These are phyloP conservation scores for Pichia manshurica DNA, from an alignment of 805 yeast genomes.

Conservation along the genomic window DNA sequence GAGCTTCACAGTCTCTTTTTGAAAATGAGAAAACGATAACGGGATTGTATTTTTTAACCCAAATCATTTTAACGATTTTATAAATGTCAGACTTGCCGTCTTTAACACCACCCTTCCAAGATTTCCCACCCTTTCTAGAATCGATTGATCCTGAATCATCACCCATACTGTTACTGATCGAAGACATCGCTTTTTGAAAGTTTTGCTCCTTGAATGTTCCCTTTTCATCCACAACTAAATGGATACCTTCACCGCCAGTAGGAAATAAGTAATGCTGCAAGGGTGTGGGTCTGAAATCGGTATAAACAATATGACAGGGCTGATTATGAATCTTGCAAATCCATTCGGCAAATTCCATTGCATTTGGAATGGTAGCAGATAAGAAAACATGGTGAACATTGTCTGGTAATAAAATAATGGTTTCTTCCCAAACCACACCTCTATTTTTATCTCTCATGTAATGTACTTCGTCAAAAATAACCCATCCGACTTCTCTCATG, in stretches of 20 bases:
- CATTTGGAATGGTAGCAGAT: constrained; percentile 96
- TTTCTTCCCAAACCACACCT: constrained; percentile 99
- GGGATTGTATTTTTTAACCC: constrained; percentile 94
- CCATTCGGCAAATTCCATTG: constrained; percentile 99
- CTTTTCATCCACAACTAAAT: constrained; percentile 95
- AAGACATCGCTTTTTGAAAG: constrained; percentile 97
- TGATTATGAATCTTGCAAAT: constrained; percentile 90
- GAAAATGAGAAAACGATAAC: constrained; percentile 98
- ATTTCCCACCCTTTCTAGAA: constrained; percentile 54
- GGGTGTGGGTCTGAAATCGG: constrained; percentile 98
- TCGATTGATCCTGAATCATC: constrained; percentile 70
- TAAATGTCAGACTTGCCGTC: constrained; percentile 72
- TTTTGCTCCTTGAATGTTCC: constrained; percentile 94
- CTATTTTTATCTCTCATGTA: constrained; percentile 95
- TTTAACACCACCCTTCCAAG: constrained; percentile 80
- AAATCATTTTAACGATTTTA: constrained; percentile 96
- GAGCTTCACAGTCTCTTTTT: constrained; percentile 91
- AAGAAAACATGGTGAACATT: constrained; percentile 87
- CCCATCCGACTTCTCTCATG: constrained; percentile 95
- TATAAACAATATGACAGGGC: constrained; percentile 97
- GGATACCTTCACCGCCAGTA: constrained; percentile 97
- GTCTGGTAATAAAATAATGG: constrained; percentile 94
- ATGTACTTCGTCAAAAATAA: constrained; percentile 96
- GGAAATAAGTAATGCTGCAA: constrained; percentile 96
- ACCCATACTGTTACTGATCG: constrained; percentile 74